phyloP scores from a whole-genome alignment of 257 asterid genomes.

The Gentiana dahurica region DNA sequence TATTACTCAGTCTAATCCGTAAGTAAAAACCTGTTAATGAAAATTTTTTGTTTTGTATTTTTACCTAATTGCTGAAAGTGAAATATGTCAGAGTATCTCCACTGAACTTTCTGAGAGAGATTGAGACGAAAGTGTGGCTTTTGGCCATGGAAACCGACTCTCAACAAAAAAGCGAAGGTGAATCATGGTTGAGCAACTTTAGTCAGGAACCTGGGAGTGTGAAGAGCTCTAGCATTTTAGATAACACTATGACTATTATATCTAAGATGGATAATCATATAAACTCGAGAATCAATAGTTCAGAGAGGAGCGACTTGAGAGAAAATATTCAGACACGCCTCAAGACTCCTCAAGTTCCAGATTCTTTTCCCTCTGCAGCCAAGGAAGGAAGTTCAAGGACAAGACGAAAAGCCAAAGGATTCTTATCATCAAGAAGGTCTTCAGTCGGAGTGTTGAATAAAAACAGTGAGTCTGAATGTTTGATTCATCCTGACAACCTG shows the following conservation, averaged over 20 bases:
- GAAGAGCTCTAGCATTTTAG: constrained; percentile 69
- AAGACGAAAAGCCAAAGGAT: constrained; percentile 84
- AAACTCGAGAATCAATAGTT: constrained; percentile 32
- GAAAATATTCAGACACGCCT: constrained; percentile 53
- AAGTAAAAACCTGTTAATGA: constrained; percentile 19
- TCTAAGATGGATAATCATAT: constrained; percentile 75
- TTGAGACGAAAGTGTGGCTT: constrained; percentile 98
- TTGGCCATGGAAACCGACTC: constrained; percentile 95
- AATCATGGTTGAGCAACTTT: constrained; percentile 30
- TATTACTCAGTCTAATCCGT: constrained; percentile 77
- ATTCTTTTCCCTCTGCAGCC: constrained; percentile 31
- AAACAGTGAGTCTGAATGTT: constrained; percentile 42
- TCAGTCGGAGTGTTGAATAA: constrained; percentile 45
- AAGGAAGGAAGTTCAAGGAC: constrained; percentile 41
- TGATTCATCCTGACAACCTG: constrained; percentile 20
- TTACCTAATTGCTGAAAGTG: constrained; percentile 9
- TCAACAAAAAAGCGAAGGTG: constrained; percentile 78
- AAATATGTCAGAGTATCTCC: constrained; percentile 64
- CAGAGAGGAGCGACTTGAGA: constrained; percentile 53
- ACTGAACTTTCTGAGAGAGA: constrained; percentile 80
- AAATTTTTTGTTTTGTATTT: constrained; percentile 10
- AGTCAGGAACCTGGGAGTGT: constrained; percentile 50
- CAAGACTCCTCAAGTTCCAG: constrained; percentile 40
- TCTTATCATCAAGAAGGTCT: constrained; percentile 64
- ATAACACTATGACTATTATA: constrained; percentile 61